Evolutionary conservation across 805 yeast species (phyloP), one percentile per base, ranked within the genome.

Genomic region (Starmerella kuoi): DNA sequence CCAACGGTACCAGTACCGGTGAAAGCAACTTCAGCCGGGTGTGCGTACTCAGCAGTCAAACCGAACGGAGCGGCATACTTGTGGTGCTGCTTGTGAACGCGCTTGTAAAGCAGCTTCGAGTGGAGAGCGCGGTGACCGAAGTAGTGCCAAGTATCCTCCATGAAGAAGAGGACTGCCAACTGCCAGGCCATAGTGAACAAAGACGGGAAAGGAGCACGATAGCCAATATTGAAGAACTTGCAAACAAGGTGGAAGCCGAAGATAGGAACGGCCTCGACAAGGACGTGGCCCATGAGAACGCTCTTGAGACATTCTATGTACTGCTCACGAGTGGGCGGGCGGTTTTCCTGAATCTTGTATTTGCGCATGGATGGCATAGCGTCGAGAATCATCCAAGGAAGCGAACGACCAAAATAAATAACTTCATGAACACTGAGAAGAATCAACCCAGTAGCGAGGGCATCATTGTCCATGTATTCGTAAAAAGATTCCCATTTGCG

Each of bases 51-150:
- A 37, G 97, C 97, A 47, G 97, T 79, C 45, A 88, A 67, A 30
- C 98, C 98, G 58, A 88, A 88, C 35, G 98, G 98, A 35, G 97
- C 96, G 19, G 96, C 95, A 61, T 87, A 88, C 62, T 87, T 78
- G 67, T 88, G 98, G 65, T 88, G 98, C 69, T 86, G 95, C 67
- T 88, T 88, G 70, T 88, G 98, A 55, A 88, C 84, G 62, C 79
- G 74, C 67, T 82, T 85, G 74, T 88, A 88, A 61, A 91, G 71
- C 41, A 94, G 94, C 44, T 52, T 54, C 60, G 77, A 74, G 63
- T 88, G 98, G 63, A 88, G 77, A 30, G 78, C 72, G 57, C 97
- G 77, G 65, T 88, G 98, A 61, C 81, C 79, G 81, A 91, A 81
- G 70, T 88, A 88, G 65, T 88, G 98, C 97, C 96, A 91, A 50